Base-by-base conservation (phyloP, 1,284 basidiomycete species). In the Pyrrhoderma noxium region DNA sequence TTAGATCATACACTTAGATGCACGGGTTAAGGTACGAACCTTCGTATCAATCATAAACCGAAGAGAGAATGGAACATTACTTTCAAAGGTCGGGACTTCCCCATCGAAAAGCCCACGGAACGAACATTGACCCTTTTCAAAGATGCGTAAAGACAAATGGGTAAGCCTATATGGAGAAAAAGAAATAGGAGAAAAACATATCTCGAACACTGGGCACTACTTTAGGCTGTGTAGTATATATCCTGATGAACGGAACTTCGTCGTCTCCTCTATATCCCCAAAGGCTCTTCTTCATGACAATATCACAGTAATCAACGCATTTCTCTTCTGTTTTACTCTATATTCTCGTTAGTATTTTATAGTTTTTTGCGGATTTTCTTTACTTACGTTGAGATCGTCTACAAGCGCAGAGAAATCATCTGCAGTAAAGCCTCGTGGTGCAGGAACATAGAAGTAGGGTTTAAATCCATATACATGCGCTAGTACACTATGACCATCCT, bases 41-140 rank as follows among this genome's bases (percentile, higher is more conserved):
- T 91, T 85, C 3, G 89, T 88, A 62, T 97, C 94, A 56, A 97
- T 93, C 93, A 97, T 97, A 66, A 96, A 97, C 3, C 94, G 82
- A 42, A 97, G 70, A 1, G 78, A 82, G 61, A 90, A 97, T 0
- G 80, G 79, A 50, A 97, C 88, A 62, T 97, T 96, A 63, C 92
- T 95, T 66, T 97, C 93, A 58, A 77, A 97, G 0, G 93, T 96
- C 40, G 81, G 61, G 18, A 73, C 67, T 18, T 62, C 59, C 36
- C 76, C 79, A 14, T 70, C 60, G 60, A 91, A 92, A 14, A 90
- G 68, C 43, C 76, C 80, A 52, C 82, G 74, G 65, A 82, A 95
- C 23, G 71, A 68, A 57, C 88, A 80, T 67, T 93, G 88, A 22
- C 85, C 90, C 41, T 82, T 74, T 61, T 97, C 93, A 60, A 97